phyloP scores from a whole-genome alignment of 83 land plant species.

The Larix sibirica region DNA sequence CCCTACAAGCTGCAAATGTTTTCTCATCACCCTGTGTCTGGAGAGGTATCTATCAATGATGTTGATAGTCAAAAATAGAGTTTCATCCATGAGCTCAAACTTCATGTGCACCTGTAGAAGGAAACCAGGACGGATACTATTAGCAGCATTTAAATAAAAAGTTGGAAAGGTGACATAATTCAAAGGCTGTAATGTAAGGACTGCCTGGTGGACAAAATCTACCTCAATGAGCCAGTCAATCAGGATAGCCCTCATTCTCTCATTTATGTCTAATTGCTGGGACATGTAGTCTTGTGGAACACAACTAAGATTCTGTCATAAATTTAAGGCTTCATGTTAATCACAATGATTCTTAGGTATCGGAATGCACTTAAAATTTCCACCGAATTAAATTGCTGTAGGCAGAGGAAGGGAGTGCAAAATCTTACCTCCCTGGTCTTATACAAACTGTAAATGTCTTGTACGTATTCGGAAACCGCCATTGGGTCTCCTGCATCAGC shows the following conservation, averaged over 20 bases:
- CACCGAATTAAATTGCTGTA: not conserved
- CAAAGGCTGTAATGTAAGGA: not conserved
- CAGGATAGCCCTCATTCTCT: slow-evolving; percentile 85
- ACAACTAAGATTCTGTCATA: slow-evolving; percentile 52
- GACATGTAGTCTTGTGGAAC: slow-evolving; percentile 74
- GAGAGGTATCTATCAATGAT: slow-evolving; percentile 79
- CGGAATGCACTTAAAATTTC: not conserved
- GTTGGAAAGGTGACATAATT: not conserved
- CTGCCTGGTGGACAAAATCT: not conserved
- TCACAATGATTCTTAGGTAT: not conserved
- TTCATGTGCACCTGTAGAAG: slow-evolving; percentile 79
- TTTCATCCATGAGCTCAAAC: slow-evolving; percentile 89
- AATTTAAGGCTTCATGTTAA: not conserved
- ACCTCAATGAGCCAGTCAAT: slow-evolving; percentile 93
- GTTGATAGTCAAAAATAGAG: slow-evolving; percentile 75
- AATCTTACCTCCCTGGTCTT: slow-evolving; percentile 48
- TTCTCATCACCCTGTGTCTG: slow-evolving; percentile 55
- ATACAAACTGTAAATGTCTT: slow-evolving; percentile 56
- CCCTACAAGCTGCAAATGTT: slow-evolving; percentile 89
- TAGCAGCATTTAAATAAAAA: not conserved
- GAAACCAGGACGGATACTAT: not conserved
- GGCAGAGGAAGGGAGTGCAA: not conserved
- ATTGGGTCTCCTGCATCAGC: slow-evolving; percentile 47
- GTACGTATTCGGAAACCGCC: slow-evolving; percentile 71
- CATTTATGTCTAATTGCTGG: slow-evolving; percentile 76